These are phyloP conservation scores for Phytopythium delawarense DNA, from an alignment of 352 stramenopile species.

Conservation along the genomic window DNA sequence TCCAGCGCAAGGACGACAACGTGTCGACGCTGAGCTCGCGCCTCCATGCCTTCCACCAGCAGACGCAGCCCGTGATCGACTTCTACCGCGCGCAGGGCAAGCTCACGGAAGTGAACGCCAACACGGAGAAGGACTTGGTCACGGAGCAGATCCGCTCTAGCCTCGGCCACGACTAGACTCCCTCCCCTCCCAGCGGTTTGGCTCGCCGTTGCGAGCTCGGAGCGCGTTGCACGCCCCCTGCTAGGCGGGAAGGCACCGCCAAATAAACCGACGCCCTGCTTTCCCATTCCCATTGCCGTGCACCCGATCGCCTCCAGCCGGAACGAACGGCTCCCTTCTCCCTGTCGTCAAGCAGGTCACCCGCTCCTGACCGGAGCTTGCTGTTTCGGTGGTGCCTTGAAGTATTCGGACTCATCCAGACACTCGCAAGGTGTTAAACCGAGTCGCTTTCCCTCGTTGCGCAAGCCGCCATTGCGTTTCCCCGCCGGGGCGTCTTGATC, in stretches of 20 bases:
- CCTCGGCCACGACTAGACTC: constrained; percentile 63
- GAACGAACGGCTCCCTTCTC: background rate
- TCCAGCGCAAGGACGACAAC: constrained; percentile 98
- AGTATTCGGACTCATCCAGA: background rate
- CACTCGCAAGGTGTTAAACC: constrained; percentile 4
- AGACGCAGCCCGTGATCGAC: constrained; percentile 96
- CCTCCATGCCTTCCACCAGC: constrained; percentile 94
- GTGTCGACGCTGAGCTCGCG: constrained; percentile 89
- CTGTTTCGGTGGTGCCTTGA: background rate
- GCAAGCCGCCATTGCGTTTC: constrained; percentile 10
- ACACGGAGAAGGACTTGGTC: constrained; percentile 82
- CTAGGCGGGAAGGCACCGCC: background rate
- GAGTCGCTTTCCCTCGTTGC: background rate
- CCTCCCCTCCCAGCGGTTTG: background rate
- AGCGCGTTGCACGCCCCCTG: background rate
- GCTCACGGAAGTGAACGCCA: constrained; percentile 88
- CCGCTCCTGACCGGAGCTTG: background rate
- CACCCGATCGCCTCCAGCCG: background rate
- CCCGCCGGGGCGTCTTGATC: background rate
- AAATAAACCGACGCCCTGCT: background rate
- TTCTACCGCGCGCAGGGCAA: constrained; percentile 87
- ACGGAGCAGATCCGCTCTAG: constrained; percentile 79
- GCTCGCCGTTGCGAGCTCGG: background rate
- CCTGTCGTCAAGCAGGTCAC: background rate
- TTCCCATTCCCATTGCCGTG: background rate